phyloP scores from a whole-genome alignment of 2,329 filamentous ascomycete species.

The Alternaria dauci region DNA sequence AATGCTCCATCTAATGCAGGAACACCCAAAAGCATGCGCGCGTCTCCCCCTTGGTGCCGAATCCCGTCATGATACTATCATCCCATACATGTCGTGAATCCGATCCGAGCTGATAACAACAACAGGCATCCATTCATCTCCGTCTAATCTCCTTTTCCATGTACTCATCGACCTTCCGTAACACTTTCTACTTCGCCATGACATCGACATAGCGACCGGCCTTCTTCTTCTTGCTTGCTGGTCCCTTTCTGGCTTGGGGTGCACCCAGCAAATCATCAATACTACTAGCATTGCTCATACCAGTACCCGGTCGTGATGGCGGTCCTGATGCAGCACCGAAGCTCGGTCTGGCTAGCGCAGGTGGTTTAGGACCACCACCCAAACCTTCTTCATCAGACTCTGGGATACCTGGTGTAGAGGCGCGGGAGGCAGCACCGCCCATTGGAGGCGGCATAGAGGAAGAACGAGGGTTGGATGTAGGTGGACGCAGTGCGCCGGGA shows the following conservation, averaged over 20 bases:
- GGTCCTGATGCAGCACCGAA: slow-evolving; percentile 41
- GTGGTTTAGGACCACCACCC: slow-evolving; percentile 23
- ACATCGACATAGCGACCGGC: slow-evolving; percentile 93
- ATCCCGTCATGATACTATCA: neutral
- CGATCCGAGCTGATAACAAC: neutral
- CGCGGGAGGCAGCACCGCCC: slow-evolving; percentile 34
- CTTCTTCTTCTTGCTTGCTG: slow-evolving; percentile 72
- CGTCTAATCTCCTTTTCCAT: neutral
- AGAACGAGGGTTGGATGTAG: slow-evolving; percentile 37
- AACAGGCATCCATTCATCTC: neutral
- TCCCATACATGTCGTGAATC: slow-evolving; percentile 1
- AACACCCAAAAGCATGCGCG: neutral
- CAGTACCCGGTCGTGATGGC: slow-evolving; percentile 68
- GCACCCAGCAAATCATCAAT: slow-evolving; percentile 92
- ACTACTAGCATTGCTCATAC: slow-evolving; percentile 89
- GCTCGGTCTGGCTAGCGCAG: slow-evolving; percentile 36
- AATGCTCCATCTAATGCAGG: slow-evolving; percentile 5
- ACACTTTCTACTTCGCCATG: slow-evolving; percentile 10
- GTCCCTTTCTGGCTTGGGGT: slow-evolving; percentile 71
- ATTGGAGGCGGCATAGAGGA: slow-evolving; percentile 50
- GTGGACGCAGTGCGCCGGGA: slow-evolving; percentile 26
- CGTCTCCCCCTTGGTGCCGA: neutral
- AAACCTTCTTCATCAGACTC: slow-evolving; percentile 40
- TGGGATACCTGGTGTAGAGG: slow-evolving; percentile 45
- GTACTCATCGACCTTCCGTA: neutral